Base-by-base conservation (phyloP, 2,329 filamentous ascomycete genomes). In the Pseudocercospora fijiensis region DNA sequence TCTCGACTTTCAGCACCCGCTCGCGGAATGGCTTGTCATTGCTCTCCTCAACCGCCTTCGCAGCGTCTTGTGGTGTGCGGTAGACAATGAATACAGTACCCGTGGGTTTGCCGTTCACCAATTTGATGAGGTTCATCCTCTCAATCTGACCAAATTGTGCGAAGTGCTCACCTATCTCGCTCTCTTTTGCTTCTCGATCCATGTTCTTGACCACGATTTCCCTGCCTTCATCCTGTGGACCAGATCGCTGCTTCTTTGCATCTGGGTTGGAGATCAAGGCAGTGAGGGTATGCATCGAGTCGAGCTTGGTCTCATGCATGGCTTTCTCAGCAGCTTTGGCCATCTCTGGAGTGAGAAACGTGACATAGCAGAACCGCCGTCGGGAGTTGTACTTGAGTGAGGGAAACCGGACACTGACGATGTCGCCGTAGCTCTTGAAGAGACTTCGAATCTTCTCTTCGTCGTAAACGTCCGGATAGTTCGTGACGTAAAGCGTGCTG, bases 351-450 rank as follows among this genome's bases (percentile, higher is more conserved):
- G 87, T 86, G 55, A 87, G 84, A 75, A 97, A 97, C n/a, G 96
- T 91, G 6, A 97, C 84, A 76, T 99, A 99, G 80, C 93, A 97
- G 79, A 99, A 99, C 24, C 95, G 89, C 30, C 95, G 90, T 70
- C 91, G 88, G 1, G 89, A 88, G 72, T 97, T 94, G 76, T 85
- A 92, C 75, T 96, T 96, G 58, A 99, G 85, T 62, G 92, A 96
- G 1, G 95, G 95, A 79, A 95, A 95, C 22, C 95, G 89, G 58
- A 98, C 84, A 72, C 89, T 91, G 61, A 96, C 83, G 61, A 99
- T 88, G 49, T 94, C 87, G 49, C 95, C 95, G 72, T 88, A 94
- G 63, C 82, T 75, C 65, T 84, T 82, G 77, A 94, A 94, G 2
- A 94, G 78, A 37, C 85, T 77, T 45, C 85, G 85, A 22, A 95